Evolutionary conservation across 805 yeast species (phyloP), one percentile per base, ranked within the genome.

Genomic region (Ogataea nakhonphanomensis): DNA sequence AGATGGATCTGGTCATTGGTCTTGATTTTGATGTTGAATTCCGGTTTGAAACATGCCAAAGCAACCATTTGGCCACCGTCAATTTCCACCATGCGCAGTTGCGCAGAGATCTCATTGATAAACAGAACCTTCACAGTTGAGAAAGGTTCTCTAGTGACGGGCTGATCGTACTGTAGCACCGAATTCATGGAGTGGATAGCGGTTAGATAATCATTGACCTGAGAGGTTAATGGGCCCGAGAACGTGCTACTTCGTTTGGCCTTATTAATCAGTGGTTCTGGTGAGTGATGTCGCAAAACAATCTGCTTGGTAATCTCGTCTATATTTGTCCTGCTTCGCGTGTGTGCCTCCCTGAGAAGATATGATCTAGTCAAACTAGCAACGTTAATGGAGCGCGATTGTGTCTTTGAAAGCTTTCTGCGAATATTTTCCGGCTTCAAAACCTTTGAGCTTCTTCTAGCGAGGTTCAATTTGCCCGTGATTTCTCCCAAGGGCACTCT

Each of bases 111-210:
- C 30, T 20, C 28, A 8, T 33, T 22, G 9, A 47, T 25, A 2
- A 13, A 27, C 21, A 22, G 11, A 3, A 42, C n/a, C 4, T 22
- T 14, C 7, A 30, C 28, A 11, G 37, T 12, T 3, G 41, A 7
- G 24, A 33, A 33, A 8, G 22, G 25, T 6, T 31, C 36, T 12
- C 39, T 43, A 1, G 48, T 33, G 22, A 49, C 14, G 9, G 49
- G 51, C 33, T 43, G 44, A n/a, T 40, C 45, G 36, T 46, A 50
- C n/a, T 39, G 35, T 33, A 50, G 23, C 4, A 45, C 41, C 2
- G 54, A 41, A 25, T 45, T 42, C 44, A 41, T 44, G 8, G 54
- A 47, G 8, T 34, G 36, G 12, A 50, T 40, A 20, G 33, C 27
- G 5, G 50, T 44, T 25, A 50, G 36, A 26, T 38, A 42, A 17